Evolutionary conservation across 768 basidiomycete genomes (phyloP).

Genomic region (Phylloporus arenicola): DNA sequence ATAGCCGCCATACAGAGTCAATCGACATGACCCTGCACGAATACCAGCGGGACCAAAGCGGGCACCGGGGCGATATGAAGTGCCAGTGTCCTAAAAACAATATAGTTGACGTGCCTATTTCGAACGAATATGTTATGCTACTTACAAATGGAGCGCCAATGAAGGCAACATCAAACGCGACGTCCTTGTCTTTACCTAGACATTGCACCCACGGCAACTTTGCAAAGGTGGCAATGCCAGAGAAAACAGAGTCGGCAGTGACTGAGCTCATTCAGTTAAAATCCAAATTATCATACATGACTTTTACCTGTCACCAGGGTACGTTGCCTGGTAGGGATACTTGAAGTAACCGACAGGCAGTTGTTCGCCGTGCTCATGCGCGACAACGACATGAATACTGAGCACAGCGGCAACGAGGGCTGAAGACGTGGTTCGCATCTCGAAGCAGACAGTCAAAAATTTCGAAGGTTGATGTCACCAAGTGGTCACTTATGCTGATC

Average conservation of each 20-base stretch:
- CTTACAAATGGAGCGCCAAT: constrained; percentile 74
- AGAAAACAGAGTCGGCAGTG: constrained; percentile 74
- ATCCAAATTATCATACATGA: neutral
- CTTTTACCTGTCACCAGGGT: constrained; percentile 48
- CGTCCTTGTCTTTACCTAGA: constrained; percentile 54
- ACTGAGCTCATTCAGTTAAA: constrained; percentile 34
- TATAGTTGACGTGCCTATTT: neutral
- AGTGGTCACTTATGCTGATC: neutral
- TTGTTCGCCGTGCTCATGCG: constrained; percentile 45
- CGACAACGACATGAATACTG: constrained; percentile 24
- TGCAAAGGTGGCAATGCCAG: constrained; percentile 81
- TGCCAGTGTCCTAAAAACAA: constrained; percentile 53
- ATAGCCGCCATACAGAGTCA: too few species aligned
- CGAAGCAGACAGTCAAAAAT: neutral
- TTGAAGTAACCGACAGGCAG: constrained; percentile 63
- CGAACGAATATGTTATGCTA: neutral
- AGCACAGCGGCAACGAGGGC: constrained; percentile 25
- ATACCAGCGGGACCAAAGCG: constrained; percentile 84
- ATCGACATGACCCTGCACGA: constrained; percentile 68
- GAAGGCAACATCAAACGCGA: constrained; percentile 74
- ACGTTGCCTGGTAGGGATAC: constrained; percentile 57
- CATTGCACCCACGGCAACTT: constrained; percentile 83
- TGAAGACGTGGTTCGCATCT: constrained; percentile 22
- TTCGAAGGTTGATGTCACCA: neutral
- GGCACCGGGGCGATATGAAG: constrained; percentile 77